Base-by-base conservation (phyloP, 2,329 filamentous ascomycete species). In the Ophiostoma angusticollis region DNA sequence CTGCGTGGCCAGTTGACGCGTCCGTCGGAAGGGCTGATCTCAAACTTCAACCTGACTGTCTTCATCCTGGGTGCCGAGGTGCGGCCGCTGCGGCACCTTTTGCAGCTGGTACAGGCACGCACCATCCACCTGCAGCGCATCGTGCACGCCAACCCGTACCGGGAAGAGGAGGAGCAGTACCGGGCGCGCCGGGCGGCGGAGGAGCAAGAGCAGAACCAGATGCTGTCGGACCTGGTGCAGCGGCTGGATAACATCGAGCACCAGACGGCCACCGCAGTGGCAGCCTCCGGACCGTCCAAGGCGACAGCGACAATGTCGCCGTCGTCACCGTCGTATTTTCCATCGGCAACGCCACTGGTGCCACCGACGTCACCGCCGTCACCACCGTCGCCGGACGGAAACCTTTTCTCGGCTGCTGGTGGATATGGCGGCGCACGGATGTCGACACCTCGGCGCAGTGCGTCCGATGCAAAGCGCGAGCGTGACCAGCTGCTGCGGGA, bases 21-120 rank as follows among this genome's bases (percentile, higher is more conserved):
- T 2, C 84, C 83, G 0, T 86, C 85, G 0, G 86, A 93, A 55
- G 84, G 84, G 2, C 65, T 96, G 9, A 80, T 96, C 6, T 93
- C 85, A 5, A 84, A 94, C 57, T 93, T 89, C 61, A 95, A 95
- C 57, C 67, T 96, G 39, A 86, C 80, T 11, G 84, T 96, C 37
- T 96, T 95, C 57, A 65, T 94, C 3, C 69, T 94, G 14, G 84
- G 82, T 1, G 83, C 89, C 4, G 89, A 96, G 59, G 65, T 95
- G 21, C 78, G 84, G 3, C 89, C 89, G 0, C 63, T 86, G 35
- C 75, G 83, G 1, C 87, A 95, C 53, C 62, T 93, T 19, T 74
- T 94, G 45, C 84, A 79, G 53, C 72, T 95, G 51, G 70, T 93
- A 4, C 79, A 85, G 51, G 72, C 75, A 12, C 74, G 84, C 24